phyloP scores from a whole-genome alignment of 2,329 filamentous ascomycete species.

The Penicillium rolfsii region DNA sequence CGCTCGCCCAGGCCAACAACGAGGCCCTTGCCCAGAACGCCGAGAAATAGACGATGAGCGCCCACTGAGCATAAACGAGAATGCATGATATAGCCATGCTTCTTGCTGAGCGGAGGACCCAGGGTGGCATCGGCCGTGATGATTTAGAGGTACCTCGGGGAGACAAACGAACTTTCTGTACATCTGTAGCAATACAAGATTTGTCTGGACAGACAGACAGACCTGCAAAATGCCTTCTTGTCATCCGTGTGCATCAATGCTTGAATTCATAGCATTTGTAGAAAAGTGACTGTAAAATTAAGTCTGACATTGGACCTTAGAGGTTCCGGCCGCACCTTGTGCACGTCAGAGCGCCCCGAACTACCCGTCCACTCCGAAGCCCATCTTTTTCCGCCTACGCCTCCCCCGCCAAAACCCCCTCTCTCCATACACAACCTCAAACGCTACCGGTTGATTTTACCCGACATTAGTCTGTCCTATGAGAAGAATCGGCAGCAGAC shows the following conservation, averaged over 20 bases:
- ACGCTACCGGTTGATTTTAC: slow-evolving; percentile 9
- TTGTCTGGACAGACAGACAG: slow-evolving; percentile 34
- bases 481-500: slow-evolving; percentile 29
- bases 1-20: slow-evolving; percentile 63
- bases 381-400: slow-evolving; percentile 26
- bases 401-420: slow-evolving; percentile 19
- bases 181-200: slow-evolving; percentile 45
- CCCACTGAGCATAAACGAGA: slow-evolving; percentile 1
- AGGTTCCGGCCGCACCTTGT: slow-evolving; percentile 16
- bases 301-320: slow-evolving; percentile 2
- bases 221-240: slow-evolving; percentile 31
- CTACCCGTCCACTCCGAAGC: slow-evolving; percentile 23
- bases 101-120: slow-evolving; percentile 26
- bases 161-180: slow-evolving; percentile 35
- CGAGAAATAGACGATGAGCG: slow-evolving; percentile 43
- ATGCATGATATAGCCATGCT: slow-evolving; percentile 20
- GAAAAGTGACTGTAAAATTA: not conserved
- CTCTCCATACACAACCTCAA: slow-evolving; percentile 17
- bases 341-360: slow-evolving; percentile 26
- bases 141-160: slow-evolving; percentile 23
- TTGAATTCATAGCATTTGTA: slow-evolving; percentile 4
- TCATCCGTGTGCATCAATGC: slow-evolving; percentile 10
- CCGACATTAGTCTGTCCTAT: slow-evolving; percentile 9
- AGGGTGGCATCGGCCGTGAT: slow-evolving; percentile 22
- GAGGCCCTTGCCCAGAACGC: slow-evolving; percentile 50